Conservation (phyloP, 148 eudicot genomes). For the Silene conica region DNA sequence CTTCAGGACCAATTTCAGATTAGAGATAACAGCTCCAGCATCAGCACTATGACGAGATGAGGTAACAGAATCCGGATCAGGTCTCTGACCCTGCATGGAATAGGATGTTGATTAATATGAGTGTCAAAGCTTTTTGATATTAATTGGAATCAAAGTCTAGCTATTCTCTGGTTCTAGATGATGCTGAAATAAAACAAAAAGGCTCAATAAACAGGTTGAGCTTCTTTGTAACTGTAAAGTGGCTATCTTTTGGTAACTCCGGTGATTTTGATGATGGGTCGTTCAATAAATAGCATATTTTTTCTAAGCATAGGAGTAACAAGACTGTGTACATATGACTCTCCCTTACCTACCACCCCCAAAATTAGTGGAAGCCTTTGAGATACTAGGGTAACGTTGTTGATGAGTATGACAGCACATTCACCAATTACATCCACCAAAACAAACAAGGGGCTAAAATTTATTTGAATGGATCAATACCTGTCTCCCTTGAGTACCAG, state of each 20-base stretch:
- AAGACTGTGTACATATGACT: not conserved
- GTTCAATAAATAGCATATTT: not conserved
- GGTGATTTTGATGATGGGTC: not conserved
- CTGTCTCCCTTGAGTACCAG: slow-evolving; percentile 67
- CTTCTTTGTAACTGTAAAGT: not conserved
- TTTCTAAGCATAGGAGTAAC: not conserved
- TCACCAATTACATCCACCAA: not conserved
- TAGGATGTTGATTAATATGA: slow-evolving; percentile 13
- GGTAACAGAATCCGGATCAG: slow-evolving; percentile 81
- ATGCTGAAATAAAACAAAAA: not conserved
- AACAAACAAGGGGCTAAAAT: not conserved
- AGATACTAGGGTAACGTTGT: not conserved
- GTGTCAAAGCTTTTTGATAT: not conserved
- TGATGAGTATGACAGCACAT: not conserved
- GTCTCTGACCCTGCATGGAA: slow-evolving; percentile 66
- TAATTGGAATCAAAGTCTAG: not conserved
- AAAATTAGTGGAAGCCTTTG: not conserved
- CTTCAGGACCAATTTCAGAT: slow-evolving; percentile 73
- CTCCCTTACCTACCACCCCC: not conserved
- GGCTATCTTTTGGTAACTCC: not conserved
- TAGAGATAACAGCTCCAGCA: slow-evolving; percentile 65
- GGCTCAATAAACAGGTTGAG: not conserved
- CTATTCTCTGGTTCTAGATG: not conserved
- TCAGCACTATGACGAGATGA: slow-evolving; percentile 94
- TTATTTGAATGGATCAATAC: slow-evolving; percentile 30